Evolutionary conservation across 176 grass and related monocot genomes (phyloP), one percentile per base, ranked within the genome.

Genomic region (Elymus sibiricus): DNA sequence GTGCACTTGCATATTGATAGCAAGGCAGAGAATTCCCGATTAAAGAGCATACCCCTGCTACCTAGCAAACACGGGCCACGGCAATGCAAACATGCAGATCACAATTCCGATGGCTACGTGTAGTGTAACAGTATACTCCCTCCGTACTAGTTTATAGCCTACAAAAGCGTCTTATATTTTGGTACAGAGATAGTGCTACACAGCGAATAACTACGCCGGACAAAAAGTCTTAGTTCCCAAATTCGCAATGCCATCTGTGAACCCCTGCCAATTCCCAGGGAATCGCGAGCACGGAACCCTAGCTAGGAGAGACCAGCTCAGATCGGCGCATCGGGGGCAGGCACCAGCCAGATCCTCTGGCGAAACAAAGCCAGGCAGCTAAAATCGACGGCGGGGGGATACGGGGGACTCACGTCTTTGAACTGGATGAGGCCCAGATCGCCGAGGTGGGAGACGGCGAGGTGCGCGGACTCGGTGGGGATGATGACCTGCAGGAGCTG

Each of bases 401-500:
- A 47, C 27, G 28, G 29, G 53, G 15, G 4, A 47, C 79, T 76
- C 91, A 99, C 97, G 70, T 99, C 97, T 91, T 99, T 99, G 88
- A 99, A 96, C 92, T 99, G 97, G 79, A 99, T 38, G 73, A 99
- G 88, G 15, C 97, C 97, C 26, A 99, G 84, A 80, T 99, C 92
- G 60, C 97, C 97, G 61, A 99, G 92, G 77, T 99, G 94, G 62
- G 97, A 91, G 85, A 94, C 80, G 35, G 97, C 92, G 60, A 86
- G 74, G 84, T 99, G 94, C 55, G 92, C 87, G 43, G 94, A 99
- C 77, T 99, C 97, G 5, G 93, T 87, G 21, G 97, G 97, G 76
- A 99, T 94, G 76, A 99, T 94, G 87, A 99, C 90, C 94, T 95
- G 97, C 67, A 92, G 94, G 1, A 99, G 97, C 87, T 96, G 94